phyloP scores from a whole-genome alignment of 2,329 filamentous ascomycete species.

The Pseudogymnoascus sp. region DNA sequence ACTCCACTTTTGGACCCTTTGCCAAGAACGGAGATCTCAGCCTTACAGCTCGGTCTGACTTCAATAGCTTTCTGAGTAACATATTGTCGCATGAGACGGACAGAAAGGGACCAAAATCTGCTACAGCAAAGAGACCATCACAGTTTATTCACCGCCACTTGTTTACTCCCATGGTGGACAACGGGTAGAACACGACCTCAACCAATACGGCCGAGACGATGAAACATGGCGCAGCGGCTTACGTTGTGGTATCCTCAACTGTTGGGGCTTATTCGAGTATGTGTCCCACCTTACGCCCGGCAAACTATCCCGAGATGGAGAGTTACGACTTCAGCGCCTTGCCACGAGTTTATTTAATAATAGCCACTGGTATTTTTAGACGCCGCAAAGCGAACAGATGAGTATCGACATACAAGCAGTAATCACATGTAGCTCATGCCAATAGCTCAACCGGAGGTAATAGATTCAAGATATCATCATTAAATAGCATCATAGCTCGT shows the following conservation, averaged over 20 bases:
- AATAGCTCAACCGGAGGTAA: background rate
- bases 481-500: constrained; percentile 1
- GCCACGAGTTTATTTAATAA: background rate
- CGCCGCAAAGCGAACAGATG: background rate
- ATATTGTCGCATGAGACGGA: background rate
- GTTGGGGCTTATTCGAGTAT: background rate
- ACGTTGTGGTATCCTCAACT: background rate
- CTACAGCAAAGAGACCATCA: background rate
- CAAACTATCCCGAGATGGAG: background rate
- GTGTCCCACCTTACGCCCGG: background rate
- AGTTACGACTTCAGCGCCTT: background rate
- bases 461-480: background rate
- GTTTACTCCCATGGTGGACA: background rate
- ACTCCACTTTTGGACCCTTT: background rate
- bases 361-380: too few relatives aligned
- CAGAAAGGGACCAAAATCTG: background rate
- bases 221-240: constrained; percentile 4
- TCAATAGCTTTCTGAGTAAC: background rate
- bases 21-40: constrained; percentile 4
- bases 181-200: background rate
- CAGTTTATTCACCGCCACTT: background rate
- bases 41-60: background rate
- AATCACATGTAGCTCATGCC: background rate
- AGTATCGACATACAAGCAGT: background rate
- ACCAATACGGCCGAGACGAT: background rate